A percentile compares a stretch with the other conserved stretches of the same genome.
Conservation (phyloP, 1,284 basidiomycete species). For the Moesziomyces aphidis region DNA sequence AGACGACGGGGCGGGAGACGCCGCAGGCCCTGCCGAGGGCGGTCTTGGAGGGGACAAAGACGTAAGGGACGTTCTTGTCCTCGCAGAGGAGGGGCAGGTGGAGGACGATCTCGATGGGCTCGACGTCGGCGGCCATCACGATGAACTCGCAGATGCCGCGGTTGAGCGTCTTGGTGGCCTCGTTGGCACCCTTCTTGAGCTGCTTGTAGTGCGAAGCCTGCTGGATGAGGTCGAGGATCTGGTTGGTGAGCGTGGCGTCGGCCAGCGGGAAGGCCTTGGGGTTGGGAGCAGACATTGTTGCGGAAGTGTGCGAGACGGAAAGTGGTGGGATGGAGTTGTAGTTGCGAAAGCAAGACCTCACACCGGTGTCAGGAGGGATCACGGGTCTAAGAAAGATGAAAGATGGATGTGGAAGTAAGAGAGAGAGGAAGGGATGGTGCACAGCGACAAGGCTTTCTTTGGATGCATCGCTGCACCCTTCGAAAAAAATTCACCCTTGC, state of each 20-base stretch:
- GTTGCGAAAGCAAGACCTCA: constrained; percentile 37
- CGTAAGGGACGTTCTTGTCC: constrained; percentile 99
- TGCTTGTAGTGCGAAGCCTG: constrained; percentile 85
- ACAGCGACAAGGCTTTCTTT: neutral
- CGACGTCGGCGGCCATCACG: constrained; percentile 88
- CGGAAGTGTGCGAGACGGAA: constrained; percentile 4
- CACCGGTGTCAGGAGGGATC: constrained; percentile 49
- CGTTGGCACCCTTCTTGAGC: constrained; percentile 97
- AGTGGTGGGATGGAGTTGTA: neutral
- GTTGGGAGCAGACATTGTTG: constrained; percentile 68
- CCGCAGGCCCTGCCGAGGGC: constrained; percentile 96
- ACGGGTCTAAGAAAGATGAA: constrained; percentile 42
- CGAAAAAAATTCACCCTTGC: constrained; percentile 1
- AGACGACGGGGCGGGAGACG: constrained; percentile 93
- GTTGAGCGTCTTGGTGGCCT: constrained; percentile 95
- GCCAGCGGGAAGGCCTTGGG: constrained; percentile 94
- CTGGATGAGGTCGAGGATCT: constrained; percentile 74
- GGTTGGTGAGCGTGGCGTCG: constrained; percentile 88
- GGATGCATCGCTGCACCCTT: constrained; percentile 1
- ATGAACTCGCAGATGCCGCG: constrained; percentile 99
- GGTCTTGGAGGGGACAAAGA: constrained; percentile 93
- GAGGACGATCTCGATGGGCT: constrained; percentile 96
- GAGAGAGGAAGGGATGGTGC: neutral
- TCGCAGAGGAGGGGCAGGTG: constrained; percentile 97
- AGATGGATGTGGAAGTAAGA: constrained; percentile 15